Evolutionary conservation across 371 early-diverging fungal genomes (phyloP).

Genomic region (Blastocladiella emersonii): DNA sequence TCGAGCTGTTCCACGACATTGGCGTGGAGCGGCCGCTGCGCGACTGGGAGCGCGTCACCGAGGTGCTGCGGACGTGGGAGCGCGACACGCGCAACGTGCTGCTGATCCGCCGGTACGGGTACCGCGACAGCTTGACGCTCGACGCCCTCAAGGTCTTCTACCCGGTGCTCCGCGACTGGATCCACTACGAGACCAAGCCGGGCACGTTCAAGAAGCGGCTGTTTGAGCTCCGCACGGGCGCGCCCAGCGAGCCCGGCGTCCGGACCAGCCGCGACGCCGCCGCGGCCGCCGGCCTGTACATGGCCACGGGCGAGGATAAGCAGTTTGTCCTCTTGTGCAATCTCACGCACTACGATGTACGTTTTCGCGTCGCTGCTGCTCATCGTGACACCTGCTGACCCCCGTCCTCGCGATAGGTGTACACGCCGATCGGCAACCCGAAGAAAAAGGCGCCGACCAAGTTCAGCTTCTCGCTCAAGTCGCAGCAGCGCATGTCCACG

Average conservation of each 20-base stretch:
- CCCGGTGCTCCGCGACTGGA: constrained; percentile 38
- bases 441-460: constrained; percentile 55
- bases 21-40: constrained; percentile 73
- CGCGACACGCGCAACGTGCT: constrained; percentile 51
- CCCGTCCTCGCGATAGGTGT: constrained; percentile 28
- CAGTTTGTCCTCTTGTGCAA: constrained; percentile 48
- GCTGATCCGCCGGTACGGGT: constrained; percentile 50
- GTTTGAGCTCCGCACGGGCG: constrained; percentile 44
- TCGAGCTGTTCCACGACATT: constrained; percentile 71
- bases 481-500: constrained; percentile 51
- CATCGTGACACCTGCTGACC: background rate
- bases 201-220: constrained; percentile 64
- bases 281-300: background rate
- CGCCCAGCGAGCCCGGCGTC: background rate
- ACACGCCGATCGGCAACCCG: constrained; percentile 41
- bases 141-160: constrained; percentile 16
- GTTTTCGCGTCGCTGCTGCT: background rate
- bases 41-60: constrained; percentile 76
- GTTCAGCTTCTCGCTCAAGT: constrained; percentile 70
- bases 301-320: constrained; percentile 14
- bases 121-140: constrained; percentile 26
- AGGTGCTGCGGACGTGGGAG: constrained; percentile 68
- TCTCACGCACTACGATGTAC: constrained; percentile 47
- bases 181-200: constrained; percentile 52
- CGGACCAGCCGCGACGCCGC: background rate